Base-by-base conservation (phyloP, 1,139 yeast species). In the Debaryomyces coudertii region DNA sequence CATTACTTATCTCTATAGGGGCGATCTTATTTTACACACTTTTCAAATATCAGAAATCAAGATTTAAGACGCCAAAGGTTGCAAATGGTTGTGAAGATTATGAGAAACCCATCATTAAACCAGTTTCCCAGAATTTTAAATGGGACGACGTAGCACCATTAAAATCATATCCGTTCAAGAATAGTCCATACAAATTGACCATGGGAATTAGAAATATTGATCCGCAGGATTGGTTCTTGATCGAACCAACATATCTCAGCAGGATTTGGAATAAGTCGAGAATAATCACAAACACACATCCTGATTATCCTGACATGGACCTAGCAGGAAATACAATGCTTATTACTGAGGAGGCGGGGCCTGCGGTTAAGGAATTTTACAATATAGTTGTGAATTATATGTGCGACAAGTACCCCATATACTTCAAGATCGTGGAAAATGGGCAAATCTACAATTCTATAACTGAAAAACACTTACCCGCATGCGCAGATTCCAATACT, bases 241-340 rank as follows among this genome's bases (percentile, higher is more conserved):
- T 73, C 9, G 78, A 73, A 45, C 56, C 69, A 30, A 65, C 75
- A 2, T 72, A 73, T 47, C 3, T 56, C 55, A 25, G 61, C 66
- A 2, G 51, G 42, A 8, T 47, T 58, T 24, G 36, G 46, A 58
- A 36, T 53, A 60, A 24, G 51, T 65, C 14, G 45, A 51, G 22
- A 41, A 48, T 6, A 47, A 57, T 43, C 59, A 60, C 4, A 54
- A 61, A 28, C 65, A 85, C 86, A 4, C 71, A 76, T 47, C 76
- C 78, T 0, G 74, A 50, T 16, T 78, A 61, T 49, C 66, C 30
- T 34, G 47, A 45, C 30, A 42, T 42, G 43, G 68, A 71, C 44
- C 53, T 66, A 23, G 48, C 66, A 15, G 43, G 47, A 3, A 60
- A 66, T 30, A 70, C 77, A 2, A 58, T 71, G 1, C 66, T 70